phyloP scores from a whole-genome alignment of 2,329 filamentous ascomycete genomes.

The Xylaria hypoxylon region DNA sequence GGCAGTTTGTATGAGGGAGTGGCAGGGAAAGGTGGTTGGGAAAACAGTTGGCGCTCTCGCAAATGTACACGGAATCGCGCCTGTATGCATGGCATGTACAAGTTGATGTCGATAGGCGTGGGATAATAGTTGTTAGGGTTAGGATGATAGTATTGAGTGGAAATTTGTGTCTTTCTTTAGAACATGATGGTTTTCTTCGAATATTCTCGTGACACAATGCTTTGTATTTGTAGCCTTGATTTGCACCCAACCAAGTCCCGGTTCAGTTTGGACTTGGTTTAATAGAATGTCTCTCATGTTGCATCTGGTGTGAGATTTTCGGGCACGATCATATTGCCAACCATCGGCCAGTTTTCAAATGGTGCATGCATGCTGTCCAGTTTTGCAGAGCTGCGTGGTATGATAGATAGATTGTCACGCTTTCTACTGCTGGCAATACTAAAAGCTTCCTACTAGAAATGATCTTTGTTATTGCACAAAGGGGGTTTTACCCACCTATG shows the following conservation, averaged over 20 bases:
- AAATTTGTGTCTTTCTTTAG: slow-evolving; percentile 6
- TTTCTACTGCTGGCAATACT: too few relatives aligned
- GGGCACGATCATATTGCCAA: too few relatives aligned
- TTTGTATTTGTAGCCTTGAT: background rate
- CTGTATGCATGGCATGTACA: slow-evolving; percentile 2
- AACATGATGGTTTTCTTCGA: background rate
- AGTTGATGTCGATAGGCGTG: background rate
- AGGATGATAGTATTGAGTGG: background rate
- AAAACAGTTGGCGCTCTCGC: background rate
- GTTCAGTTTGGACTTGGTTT: too few relatives aligned
- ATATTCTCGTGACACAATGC: background rate
- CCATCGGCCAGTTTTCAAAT: background rate
- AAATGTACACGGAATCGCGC: background rate
- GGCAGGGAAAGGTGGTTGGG: background rate
- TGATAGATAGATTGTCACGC: background rate
- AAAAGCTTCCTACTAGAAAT: too few relatives aligned
- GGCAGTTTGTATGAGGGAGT: too few relatives aligned
- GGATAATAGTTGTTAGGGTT: background rate
- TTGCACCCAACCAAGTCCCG: too few relatives aligned
- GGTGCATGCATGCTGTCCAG: too few relatives aligned
- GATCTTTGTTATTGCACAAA: too few relatives aligned
- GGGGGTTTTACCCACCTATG: too few relatives aligned
- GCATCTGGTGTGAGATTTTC: too few relatives aligned
- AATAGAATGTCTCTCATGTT: too few relatives aligned
- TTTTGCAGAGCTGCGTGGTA: background rate